These are phyloP conservation scores for Pilaira anomala DNA, from an alignment of 192 early-diverging fungal genomes.

Conservation along the genomic window DNA sequence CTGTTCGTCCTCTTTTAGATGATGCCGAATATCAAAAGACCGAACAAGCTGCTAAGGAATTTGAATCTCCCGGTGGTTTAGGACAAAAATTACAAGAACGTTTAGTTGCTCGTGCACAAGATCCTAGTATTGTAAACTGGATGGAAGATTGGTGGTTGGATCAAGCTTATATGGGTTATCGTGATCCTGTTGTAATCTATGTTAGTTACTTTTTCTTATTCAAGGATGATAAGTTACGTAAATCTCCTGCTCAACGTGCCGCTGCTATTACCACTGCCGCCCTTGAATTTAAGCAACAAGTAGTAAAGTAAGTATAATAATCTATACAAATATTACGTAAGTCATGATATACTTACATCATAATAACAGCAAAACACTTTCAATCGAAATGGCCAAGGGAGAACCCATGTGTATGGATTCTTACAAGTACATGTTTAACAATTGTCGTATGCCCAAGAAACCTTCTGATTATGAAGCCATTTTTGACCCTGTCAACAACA, in stretches of 20 bases:
- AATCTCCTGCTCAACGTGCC: constrained; percentile 73
- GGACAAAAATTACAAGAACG: constrained; percentile 83
- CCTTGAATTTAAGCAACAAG: constrained; percentile 80
- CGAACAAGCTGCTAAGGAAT: constrained; percentile 65
- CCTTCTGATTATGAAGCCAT: constrained; percentile 77
- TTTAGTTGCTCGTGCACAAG: constrained; percentile 65
- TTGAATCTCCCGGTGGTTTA: constrained; percentile 67
- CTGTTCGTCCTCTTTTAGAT: constrained; percentile 67
- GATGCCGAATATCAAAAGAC: constrained; percentile 71
- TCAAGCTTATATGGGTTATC: constrained; percentile 87
- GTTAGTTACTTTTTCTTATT: constrained; percentile 95
- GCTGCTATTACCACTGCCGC: constrained; percentile 85
- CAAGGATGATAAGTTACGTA: constrained; percentile 82
- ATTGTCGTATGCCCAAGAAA: constrained; percentile 81
- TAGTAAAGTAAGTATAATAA: constrained; percentile 52
- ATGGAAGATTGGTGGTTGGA: constrained; percentile 97
- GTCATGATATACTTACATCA: too few species aligned
- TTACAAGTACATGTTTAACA: constrained; percentile 96
- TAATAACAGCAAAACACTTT: constrained; percentile 53
- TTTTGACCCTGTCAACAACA: constrained; percentile 69
- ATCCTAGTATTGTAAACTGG: constrained; percentile 78
- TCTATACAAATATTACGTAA: neutral
- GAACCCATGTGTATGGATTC: constrained; percentile 83
- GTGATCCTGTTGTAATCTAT: constrained; percentile 89
- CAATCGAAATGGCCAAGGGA: constrained; percentile 75